These are phyloP conservation scores for Sporisorium reilianum DNA, from an alignment of 1,284 basidiomycete species.

Conservation along the genomic window DNA sequence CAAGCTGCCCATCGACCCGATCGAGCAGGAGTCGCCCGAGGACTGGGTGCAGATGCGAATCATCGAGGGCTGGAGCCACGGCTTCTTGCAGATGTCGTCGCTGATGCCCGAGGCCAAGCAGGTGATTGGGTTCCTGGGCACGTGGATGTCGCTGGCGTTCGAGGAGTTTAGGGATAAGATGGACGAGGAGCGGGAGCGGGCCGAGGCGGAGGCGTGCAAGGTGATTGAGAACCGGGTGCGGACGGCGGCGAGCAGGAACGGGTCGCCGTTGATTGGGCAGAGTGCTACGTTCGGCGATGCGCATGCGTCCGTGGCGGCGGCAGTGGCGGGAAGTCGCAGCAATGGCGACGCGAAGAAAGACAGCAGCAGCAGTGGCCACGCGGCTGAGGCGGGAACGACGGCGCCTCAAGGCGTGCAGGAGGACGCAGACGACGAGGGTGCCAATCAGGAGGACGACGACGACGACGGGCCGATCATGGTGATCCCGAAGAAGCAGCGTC, in stretches of 20 bases:
- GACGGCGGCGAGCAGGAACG: conserved; percentile 3
- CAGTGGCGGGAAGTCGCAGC: neutral
- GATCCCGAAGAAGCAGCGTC: conserved; percentile 43
- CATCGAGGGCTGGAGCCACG: conserved; percentile 68
- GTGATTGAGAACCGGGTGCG: conserved; percentile 1
- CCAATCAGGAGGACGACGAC: conserved; percentile 43
- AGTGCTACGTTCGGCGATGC: conserved; percentile 8
- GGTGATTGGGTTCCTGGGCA: conserved; percentile 88
- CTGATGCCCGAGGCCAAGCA: conserved; percentile 85
- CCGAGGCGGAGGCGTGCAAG: conserved; percentile 26
- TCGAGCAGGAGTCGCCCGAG: conserved; percentile 80
- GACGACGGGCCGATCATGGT: conserved; percentile 64
- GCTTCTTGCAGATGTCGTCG: conserved; percentile 81
- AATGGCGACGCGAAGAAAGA: neutral
- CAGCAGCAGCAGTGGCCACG: conserved; percentile 2
- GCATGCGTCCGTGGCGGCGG: neutral
- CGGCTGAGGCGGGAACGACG: neutral
- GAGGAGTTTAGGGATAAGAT: conserved; percentile 64
- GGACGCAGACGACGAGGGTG: conserved; percentile 36
- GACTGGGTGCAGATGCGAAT: conserved; percentile 91
- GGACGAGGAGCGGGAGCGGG: conserved; percentile 40
- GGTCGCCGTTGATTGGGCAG: conserved; percentile 8
- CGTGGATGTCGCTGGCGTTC: conserved; percentile 90
- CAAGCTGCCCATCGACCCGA: conserved; percentile 71
- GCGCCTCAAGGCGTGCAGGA: conserved; percentile 14